Evolutionary conservation across 2,329 filamentous ascomycete species (phyloP).

Genomic region (Sporothrix pallida): DNA sequence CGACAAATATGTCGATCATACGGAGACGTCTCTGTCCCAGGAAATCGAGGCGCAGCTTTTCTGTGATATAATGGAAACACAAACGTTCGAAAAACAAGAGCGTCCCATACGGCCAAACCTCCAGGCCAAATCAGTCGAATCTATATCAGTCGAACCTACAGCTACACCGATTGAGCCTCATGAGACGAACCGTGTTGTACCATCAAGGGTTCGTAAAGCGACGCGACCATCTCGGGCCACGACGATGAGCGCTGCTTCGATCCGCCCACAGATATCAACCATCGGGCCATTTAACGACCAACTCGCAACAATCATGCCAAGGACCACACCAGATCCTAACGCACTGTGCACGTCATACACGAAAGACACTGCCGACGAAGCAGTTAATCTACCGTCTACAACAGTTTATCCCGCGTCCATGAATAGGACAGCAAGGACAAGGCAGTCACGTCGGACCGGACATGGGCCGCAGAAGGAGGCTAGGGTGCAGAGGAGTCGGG

Average conservation of each 20-base stretch:
- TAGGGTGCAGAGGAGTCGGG: not conserved
- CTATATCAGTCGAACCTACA: not conserved
- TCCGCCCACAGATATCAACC: too few relatives aligned
- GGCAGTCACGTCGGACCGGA: not conserved
- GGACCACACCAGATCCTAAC: too few relatives aligned
- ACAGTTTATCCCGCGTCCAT: not conserved
- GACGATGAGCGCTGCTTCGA: too few relatives aligned
- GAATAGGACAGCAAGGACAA: too few relatives aligned
- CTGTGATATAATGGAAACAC: conserved; percentile 49
- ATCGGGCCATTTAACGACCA: too few relatives aligned
- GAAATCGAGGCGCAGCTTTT: conserved; percentile 59
- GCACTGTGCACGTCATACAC: too few relatives aligned
- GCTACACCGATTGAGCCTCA: not conserved
- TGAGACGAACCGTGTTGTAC: too few relatives aligned
- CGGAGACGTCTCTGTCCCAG: conserved; percentile 53
- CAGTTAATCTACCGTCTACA: not conserved
- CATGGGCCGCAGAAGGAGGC: not conserved
- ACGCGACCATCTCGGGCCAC: too few relatives aligned
- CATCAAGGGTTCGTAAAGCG: too few relatives aligned
- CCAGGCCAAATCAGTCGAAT: not conserved
- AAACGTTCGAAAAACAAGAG: conserved; percentile 34
- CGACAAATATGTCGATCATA: conserved; percentile 21
- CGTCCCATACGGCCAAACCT: not conserved
- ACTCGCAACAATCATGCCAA: too few relatives aligned
- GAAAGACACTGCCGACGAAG: not conserved